These are phyloP conservation scores for Pythium phragmitis DNA, from an alignment of 352 stramenopile genomes.

Conservation along the genomic window DNA sequence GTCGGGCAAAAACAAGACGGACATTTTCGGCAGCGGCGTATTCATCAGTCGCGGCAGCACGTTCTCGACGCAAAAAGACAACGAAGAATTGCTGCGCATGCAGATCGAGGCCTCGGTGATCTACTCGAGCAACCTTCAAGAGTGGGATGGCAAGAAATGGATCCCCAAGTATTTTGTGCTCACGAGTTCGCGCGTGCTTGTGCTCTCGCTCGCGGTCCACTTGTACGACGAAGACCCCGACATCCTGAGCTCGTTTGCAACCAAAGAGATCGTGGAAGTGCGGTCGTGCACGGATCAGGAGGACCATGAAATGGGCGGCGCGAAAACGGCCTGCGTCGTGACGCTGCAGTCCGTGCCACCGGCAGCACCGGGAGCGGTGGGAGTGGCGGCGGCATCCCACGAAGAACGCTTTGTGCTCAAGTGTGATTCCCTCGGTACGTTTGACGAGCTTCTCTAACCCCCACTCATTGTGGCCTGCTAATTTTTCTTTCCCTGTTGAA, in stretches of 20 bases:
- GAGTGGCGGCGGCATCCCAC: conserved; percentile 2
- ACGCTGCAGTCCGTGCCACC: conserved; percentile 16
- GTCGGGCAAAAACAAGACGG: conserved; percentile 71
- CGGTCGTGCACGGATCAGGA: conserved; percentile 76
- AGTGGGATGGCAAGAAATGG: conserved; percentile 86
- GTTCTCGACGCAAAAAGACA: conserved; percentile 82
- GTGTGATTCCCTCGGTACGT: conserved; percentile 76
- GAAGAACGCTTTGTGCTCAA: conserved; percentile 70
- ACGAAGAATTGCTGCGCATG: conserved; percentile 77
- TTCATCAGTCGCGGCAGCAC: conserved; percentile 86
- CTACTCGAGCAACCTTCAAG: conserved; percentile 83
- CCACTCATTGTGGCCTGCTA: not conserved
- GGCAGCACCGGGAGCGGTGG: not conserved
- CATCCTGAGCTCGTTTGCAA: conserved; percentile 77
- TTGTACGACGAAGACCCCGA: conserved; percentile 88
- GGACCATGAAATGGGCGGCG: conserved; percentile 53
- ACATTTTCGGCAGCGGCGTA: conserved; percentile 69
- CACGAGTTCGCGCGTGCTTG: conserved; percentile 74
- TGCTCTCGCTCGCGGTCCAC: conserved; percentile 80
- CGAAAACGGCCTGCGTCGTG: conserved; percentile 62
- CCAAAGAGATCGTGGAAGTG: conserved; percentile 79
- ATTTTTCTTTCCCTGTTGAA: conserved; percentile 2
- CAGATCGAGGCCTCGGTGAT: conserved; percentile 82
- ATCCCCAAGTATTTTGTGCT: conserved; percentile 89
- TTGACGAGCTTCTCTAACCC: not conserved